These are phyloP conservation scores for Salix arbutifolia DNA, from an alignment of 345 rosid genomes.

Conservation along the genomic window DNA sequence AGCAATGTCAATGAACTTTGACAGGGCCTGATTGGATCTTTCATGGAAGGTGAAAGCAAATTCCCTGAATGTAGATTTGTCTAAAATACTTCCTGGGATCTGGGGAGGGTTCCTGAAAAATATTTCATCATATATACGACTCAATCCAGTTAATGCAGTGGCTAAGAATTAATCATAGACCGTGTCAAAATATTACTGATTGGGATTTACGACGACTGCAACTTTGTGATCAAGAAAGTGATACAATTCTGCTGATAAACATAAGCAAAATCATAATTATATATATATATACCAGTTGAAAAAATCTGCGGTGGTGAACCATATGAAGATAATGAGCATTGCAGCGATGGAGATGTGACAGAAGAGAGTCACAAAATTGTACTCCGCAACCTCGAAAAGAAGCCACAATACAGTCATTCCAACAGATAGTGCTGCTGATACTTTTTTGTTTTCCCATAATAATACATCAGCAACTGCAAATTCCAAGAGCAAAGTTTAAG, in stretches of 20 bases:
- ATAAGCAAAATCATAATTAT: not conserved
- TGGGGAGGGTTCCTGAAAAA: conserved; percentile 53
- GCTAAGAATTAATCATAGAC: no score
- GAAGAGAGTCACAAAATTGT: conserved; percentile 70
- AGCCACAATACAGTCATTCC: conserved; percentile 71
- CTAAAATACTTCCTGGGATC: conserved; percentile 38
- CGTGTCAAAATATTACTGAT: no score
- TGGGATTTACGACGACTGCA: no score
- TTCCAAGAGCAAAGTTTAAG: not conserved
- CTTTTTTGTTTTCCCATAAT: conserved; percentile 60
- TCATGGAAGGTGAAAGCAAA: conserved; percentile 40
- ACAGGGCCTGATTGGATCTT: conserved; percentile 41
- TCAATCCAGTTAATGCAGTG: not conserved
- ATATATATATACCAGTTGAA: conserved; percentile 43
- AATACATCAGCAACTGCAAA: conserved; percentile 73
- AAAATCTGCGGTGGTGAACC: conserved; percentile 51
- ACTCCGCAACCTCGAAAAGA: conserved; percentile 80
- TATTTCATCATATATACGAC: not conserved
- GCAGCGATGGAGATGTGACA: conserved; percentile 62
- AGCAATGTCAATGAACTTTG: conserved; percentile 51
- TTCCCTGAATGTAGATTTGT: conserved; percentile 41
- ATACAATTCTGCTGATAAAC: no score
- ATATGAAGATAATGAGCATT: conserved; percentile 72
- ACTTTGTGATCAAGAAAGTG: not conserved
- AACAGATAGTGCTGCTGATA: conserved; percentile 45